These are phyloP conservation scores for Tylopilus cervinicoccineus DNA, from an alignment of 768 basidiomycete species.

Conservation along the genomic window DNA sequence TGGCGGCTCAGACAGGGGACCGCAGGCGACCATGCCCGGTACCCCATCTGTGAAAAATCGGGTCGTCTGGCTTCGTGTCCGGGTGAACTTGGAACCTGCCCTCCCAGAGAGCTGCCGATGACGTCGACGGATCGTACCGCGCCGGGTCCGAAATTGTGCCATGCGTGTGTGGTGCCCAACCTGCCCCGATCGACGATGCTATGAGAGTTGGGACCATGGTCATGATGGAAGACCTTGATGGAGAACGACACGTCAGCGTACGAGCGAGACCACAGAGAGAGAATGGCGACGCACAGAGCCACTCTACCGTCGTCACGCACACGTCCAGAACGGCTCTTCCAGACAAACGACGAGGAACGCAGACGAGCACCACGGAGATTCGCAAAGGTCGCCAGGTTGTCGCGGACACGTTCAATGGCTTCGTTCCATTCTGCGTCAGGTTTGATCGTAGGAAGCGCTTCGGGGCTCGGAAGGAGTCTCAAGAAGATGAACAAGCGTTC, in stretches of 20 bases:
- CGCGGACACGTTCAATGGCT: constrained; percentile 77
- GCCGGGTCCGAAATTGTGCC: constrained; percentile 72
- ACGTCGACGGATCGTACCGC: constrained; percentile 70
- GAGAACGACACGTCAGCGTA: constrained; percentile 22
- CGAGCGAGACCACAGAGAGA: constrained; percentile 8
- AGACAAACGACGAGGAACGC: constrained; percentile 79
- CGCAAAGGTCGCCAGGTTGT: constrained; percentile 81
- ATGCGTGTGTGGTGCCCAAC: constrained; percentile 53
- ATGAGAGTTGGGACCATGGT: constrained; percentile 75
- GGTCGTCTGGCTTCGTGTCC: constrained; percentile 70
- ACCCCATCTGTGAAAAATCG: constrained; percentile 35
- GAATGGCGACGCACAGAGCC: constrained; percentile 43
- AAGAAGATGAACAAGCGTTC: constrained; percentile 54
- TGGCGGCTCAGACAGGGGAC: constrained; percentile 14
- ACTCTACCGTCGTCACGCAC: constrained; percentile 44
- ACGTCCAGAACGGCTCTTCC: constrained; percentile 69
- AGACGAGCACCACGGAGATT: constrained; percentile 87
- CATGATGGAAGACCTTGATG: constrained; percentile 60
- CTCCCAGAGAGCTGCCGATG: constrained; percentile 79
- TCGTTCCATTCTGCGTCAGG: constrained; percentile 69
- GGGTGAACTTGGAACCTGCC: constrained; percentile 88
- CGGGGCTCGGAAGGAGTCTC: constrained; percentile 59
- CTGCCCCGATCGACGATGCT: constrained; percentile 68
- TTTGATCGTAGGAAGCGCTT: constrained; percentile 56
- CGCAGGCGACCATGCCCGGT: constrained; percentile 10